These are phyloP conservation scores for Sclerotinia subarctica DNA, from an alignment of 2,329 filamentous ascomycete species.

Conservation along the genomic window DNA sequence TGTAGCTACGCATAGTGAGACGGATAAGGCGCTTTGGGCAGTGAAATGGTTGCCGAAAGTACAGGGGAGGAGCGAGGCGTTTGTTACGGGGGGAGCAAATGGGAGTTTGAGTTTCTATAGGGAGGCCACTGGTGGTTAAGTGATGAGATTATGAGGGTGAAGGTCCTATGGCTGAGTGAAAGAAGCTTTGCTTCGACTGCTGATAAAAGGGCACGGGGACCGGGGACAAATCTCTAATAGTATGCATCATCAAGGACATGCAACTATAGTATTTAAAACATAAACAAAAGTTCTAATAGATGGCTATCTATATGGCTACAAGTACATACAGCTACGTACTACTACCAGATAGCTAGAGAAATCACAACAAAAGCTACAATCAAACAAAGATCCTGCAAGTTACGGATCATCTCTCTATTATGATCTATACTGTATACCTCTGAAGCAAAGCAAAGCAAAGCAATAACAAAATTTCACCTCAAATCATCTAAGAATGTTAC, in stretches of 20 bases:
- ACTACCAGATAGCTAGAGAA: neutral
- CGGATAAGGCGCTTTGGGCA: conserved; percentile 78
- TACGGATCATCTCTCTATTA: neutral
- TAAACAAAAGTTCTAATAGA: neutral
- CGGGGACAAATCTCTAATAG: no score
- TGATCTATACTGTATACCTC: neutral
- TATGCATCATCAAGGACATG: neutral
- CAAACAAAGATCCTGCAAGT: neutral
- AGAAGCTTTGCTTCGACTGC: neutral
- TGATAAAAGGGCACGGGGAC: neutral
- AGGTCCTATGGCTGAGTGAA: no score
- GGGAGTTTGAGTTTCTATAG: conserved; percentile 77
- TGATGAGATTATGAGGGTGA: neutral
- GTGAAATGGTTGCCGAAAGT: conserved; percentile 80
- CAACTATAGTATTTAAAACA: neutral
- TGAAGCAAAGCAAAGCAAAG: neutral
- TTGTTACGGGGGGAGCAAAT: conserved; percentile 76
- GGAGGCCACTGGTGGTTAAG: conserved; percentile 65
- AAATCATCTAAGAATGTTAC: neutral
- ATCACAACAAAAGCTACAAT: neutral
- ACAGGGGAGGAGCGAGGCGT: conserved; percentile 57
- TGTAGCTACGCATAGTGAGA: conserved; percentile 91
- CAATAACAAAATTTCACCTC: neutral
- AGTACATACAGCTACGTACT: neutral
- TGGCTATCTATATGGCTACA: neutral